Evolutionary conservation across 768 basidiomycete species (phyloP).

Genomic region (Rickenella mellea): DNA sequence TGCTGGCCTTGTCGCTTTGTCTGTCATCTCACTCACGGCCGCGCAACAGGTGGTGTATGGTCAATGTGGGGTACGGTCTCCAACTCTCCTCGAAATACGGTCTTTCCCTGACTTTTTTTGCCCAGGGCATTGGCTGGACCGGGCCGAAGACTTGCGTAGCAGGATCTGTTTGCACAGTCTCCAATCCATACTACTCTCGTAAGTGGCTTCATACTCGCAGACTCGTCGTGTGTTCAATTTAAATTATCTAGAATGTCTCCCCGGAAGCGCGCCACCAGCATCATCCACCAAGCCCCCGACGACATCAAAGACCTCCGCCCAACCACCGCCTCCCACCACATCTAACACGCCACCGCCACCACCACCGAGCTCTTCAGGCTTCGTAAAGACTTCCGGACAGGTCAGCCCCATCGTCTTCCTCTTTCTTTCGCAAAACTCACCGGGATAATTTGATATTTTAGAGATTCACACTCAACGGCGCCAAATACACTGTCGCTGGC

Average conservation of each 20-base stretch:
- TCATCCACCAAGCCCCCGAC: background rate
- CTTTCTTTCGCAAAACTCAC: background rate
- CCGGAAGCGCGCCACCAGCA: background rate
- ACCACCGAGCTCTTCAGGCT: background rate
- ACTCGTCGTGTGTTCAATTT: background rate
- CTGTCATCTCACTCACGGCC: slow-evolving; percentile 12
- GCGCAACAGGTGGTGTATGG: slow-evolving; percentile 18
- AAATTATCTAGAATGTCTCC: background rate
- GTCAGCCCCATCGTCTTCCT: background rate
- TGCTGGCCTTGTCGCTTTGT: background rate
- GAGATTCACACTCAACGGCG: slow-evolving; percentile 15
- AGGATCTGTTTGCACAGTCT: slow-evolving; percentile 26
- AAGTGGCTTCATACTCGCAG: background rate
- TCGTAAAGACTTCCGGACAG: background rate
- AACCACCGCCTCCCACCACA: background rate
- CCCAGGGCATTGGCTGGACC: slow-evolving; percentile 27
- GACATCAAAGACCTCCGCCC: slow-evolving; percentile 1
- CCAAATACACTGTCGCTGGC: slow-evolving; percentile 7
- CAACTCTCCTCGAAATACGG: background rate
- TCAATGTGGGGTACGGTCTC: slow-evolving; percentile 14
- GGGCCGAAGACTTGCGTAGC: slow-evolving; percentile 29
- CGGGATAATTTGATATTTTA: slow-evolving; percentile 5
- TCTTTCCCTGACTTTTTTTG: background rate
- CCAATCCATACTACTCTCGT: slow-evolving; percentile 33
- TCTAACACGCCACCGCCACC: background rate